These are phyloP conservation scores for Curvularia lunata DNA, from an alignment of 2,329 filamentous ascomycete species.

Conservation along the genomic window DNA sequence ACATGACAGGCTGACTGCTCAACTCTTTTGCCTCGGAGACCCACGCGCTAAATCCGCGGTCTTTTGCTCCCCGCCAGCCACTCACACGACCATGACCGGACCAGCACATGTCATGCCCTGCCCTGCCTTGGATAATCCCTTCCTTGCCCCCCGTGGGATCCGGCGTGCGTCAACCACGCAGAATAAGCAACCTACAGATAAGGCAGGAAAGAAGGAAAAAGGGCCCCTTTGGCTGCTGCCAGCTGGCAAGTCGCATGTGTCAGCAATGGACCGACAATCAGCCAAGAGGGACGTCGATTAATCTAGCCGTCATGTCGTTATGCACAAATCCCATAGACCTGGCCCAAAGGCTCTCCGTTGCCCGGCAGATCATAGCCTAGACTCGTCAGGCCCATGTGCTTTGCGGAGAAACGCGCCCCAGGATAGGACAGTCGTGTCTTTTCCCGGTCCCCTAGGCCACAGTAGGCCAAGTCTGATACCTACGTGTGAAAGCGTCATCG, in stretches of 20 bases:
- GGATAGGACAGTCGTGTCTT: background rate
- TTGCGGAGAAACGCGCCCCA: constrained; percentile 16
- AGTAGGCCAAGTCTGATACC: background rate
- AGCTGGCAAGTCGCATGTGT: constrained; percentile 14
- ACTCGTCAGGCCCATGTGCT: constrained; percentile 6
- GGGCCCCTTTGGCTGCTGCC: constrained; percentile 9
- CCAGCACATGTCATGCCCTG: background rate
- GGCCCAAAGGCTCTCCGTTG: constrained; percentile 9
- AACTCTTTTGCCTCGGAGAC: constrained; percentile 21
- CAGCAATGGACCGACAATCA: constrained; percentile 7
- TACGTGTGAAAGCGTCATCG: constrained; percentile 2
- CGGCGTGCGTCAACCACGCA: constrained; percentile 9
- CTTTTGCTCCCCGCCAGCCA: constrained; percentile 1
- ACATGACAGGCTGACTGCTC: constrained; percentile 24
- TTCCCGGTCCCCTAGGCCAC: constrained; percentile 19
- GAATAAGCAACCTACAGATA: constrained; percentile 19
- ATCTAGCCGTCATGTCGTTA: constrained; percentile 21
- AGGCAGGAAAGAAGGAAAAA: constrained; percentile 1
- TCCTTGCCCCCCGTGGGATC: background rate
- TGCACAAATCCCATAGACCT: constrained; percentile 22
- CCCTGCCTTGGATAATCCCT: background rate
- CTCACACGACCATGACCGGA: constrained; percentile 1
- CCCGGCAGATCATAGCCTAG: constrained; percentile 16
- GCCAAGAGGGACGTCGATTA: constrained; percentile 2
- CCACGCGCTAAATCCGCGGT: constrained; percentile 23